These are phyloP conservation scores for Microdochium nivale DNA, from an alignment of 2,329 filamentous ascomycete species.

Conservation along the genomic window DNA sequence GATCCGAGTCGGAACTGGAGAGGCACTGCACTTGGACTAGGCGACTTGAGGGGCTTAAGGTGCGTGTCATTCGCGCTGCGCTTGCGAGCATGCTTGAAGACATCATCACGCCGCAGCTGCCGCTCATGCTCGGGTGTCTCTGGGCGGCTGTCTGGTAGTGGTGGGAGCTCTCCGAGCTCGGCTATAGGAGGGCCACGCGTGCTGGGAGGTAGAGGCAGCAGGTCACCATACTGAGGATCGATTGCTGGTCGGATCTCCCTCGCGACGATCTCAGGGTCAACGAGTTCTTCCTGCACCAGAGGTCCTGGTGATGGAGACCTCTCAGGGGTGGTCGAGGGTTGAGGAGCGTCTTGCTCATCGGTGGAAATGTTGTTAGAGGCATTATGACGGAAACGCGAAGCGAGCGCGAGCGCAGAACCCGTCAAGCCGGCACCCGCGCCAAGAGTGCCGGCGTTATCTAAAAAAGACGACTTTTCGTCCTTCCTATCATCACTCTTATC, in stretches of 20 bases:
- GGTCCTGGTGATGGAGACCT: neutral
- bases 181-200: slow-evolving; percentile 39
- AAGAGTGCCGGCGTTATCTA: slow-evolving; percentile 63
- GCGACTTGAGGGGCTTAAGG: slow-evolving; percentile 34
- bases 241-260: slow-evolving; percentile 55
- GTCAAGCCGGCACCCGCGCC: slow-evolving; percentile 60
- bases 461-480: slow-evolving; percentile 51
- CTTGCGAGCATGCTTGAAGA: slow-evolving; percentile 34
- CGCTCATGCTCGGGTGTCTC: slow-evolving; percentile 42
- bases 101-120: slow-evolving; percentile 28
- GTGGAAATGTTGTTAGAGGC: slow-evolving; percentile 35
- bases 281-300: slow-evolving; percentile 17
- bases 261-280: slow-evolving; percentile 50
- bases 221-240: slow-evolving; percentile 56
- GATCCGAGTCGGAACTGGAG: slow-evolving; percentile 45
- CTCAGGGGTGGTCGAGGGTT: slow-evolving; percentile 11
- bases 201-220: slow-evolving; percentile 56
- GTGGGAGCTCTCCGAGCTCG: slow-evolving; percentile 32
- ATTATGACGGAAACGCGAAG: slow-evolving; percentile 31
- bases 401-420: slow-evolving; percentile 35
- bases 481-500: slow-evolving; percentile 24
- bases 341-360: slow-evolving; percentile 23
- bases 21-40: slow-evolving; percentile 50
- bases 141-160: slow-evolving; percentile 52
- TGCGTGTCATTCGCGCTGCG: slow-evolving; percentile 39